phyloP scores from a whole-genome alignment of 2,329 filamentous ascomycete species.

The Phyllosticta citrichinensis region DNA sequence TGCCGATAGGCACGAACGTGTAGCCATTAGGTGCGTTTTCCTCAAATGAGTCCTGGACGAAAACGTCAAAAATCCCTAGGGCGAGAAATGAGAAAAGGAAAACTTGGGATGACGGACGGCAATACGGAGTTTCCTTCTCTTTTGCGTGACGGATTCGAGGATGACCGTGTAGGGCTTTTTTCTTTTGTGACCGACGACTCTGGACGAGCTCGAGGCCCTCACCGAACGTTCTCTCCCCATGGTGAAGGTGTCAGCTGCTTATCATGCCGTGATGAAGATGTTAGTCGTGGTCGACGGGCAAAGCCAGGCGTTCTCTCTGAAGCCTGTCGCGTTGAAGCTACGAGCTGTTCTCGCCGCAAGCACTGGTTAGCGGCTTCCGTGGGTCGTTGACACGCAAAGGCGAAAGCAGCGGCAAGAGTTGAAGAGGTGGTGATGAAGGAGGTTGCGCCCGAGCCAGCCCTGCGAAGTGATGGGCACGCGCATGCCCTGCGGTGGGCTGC shows the following conservation, averaged over 20 bases:
- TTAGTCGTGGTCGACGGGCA: neutral
- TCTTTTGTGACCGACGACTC: conserved; percentile 13
- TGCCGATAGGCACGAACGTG: conserved; percentile 50
- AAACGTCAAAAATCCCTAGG: conserved; percentile 23
- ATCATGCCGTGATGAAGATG: neutral
- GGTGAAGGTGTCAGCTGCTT: neutral
- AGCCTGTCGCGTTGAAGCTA: neutral
- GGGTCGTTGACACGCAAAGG: neutral
- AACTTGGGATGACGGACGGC: conserved; percentile 25
- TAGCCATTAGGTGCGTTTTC: conserved; percentile 49
- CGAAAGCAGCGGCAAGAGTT: neutral
- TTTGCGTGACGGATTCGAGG: conserved; percentile 46
- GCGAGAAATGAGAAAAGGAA: conserved; percentile 6
- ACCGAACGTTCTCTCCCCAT: neutral
- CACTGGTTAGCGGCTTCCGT: neutral
- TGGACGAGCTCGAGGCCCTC: neutral
- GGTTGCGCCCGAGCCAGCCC: neutral
- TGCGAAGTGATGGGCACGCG: neutral
- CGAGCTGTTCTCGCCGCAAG: neutral
- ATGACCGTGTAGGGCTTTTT: conserved; percentile 45
- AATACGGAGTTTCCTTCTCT: conserved; percentile 50
- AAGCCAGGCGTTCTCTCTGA: neutral
- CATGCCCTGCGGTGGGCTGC: neutral
- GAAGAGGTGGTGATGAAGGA: neutral
- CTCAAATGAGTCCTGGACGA: conserved; percentile 43